phyloP scores from a whole-genome alignment of 2,329 filamentous ascomycete genomes.

The Rutstroemia sp. region DNA sequence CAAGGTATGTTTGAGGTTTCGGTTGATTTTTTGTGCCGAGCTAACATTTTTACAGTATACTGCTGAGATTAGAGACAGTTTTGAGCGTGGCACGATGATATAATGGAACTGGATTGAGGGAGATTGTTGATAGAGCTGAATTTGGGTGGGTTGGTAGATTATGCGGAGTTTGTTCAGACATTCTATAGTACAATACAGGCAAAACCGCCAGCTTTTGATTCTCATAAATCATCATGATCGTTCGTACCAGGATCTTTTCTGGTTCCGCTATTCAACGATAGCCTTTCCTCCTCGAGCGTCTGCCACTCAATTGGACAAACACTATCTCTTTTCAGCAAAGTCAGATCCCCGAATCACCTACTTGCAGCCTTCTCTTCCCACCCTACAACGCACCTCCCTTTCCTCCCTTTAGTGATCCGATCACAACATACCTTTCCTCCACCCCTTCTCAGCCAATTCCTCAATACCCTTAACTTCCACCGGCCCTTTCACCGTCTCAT shows the following conservation, averaged over 20 bases:
- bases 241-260: no score
- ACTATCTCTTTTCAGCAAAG: no score
- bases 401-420: no score
- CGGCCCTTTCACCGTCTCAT: conserved; percentile 64
- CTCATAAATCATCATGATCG: background rate
- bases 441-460: conserved; percentile 69
- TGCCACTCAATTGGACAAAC: no score
- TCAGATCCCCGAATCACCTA: no score
- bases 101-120: conserved; percentile 32
- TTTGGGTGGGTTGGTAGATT: conserved; percentile 3
- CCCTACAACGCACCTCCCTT: no score
- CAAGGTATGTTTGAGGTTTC: conserved; percentile 45
- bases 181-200: conserved; percentile 11
- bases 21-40: background rate
- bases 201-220: conserved; percentile 11
- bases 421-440: conserved; percentile 87
- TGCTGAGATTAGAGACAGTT: conserved; percentile 91
- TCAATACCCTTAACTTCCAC: conserved; percentile 78
- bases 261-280: no score
- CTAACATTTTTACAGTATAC: conserved; percentile 57
- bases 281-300: no score
- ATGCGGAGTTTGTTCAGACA: conserved; percentile 11
- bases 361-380: no score
- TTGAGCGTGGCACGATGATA: conserved; percentile 95
- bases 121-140: no score